Evolutionary conservation across 2,329 filamentous ascomycete genomes (phyloP), one percentile per base, ranked within the genome.

Genomic region (Dryadomyces quercus-mongolicae): DNA sequence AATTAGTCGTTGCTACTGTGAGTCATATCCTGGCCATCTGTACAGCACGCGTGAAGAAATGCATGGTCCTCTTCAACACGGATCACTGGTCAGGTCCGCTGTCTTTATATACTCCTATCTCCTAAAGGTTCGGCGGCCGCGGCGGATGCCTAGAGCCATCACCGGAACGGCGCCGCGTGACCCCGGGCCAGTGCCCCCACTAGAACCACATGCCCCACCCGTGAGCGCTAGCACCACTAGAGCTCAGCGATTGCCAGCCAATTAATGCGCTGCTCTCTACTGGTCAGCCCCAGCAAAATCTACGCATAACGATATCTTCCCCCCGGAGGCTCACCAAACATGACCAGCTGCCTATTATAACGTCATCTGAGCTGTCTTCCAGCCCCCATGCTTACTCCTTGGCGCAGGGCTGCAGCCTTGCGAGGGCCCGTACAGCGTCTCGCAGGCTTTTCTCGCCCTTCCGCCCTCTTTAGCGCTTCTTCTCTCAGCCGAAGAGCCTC

Each of bases 351-450:
- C n/a, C n/a, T n/a, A n/a, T 2, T 15, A 13, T 22, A 46, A 46
- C 43, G 20, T 31, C 44, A 22, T 22, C 20, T 20, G 2, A 20
- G 18, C 13, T 15, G 15, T 2, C 46, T 22, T 2, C 22, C 16
- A 16, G 10, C 31, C 20, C 43, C 56, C 55, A 66, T 66, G 63
- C 62, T 64, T 56, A 56, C 56, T 52, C 57, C 58, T 55, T 60
- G 61, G 57, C 56, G 58, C 44, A 54, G 42, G 51, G 25, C 48
- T 18, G 25, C 43, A 21, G n/a, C 51, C 49, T 51, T 51, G 49
- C 38, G 36, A 6, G 38, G 12, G 36, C n/a, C 38, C 12, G 12
- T n/a, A 3, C 20, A 5, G 34, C 49, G 22, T 18, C 48, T 38
- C 31, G 6, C 9, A 2, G 22, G 22, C 21, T 9, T 51, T 2